Base-by-base conservation (phyloP, 371 early-diverging fungal genomes). In the Apophysomyces trapeziformis region DNA sequence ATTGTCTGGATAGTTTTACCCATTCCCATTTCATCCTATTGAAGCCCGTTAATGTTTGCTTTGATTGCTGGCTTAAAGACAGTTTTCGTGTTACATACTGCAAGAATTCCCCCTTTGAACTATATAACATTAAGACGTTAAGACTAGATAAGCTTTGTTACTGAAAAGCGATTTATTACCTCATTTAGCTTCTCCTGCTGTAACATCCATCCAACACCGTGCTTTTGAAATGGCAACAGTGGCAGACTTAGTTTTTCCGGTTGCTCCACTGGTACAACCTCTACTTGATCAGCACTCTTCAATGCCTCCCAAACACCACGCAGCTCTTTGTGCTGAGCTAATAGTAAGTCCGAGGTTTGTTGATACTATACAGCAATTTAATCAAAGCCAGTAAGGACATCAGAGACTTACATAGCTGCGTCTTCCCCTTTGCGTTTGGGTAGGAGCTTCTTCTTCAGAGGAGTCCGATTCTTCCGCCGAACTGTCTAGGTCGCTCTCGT, bases 1-100 rank as follows among this genome's bases (percentile, higher is more conserved):
- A 99, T 96, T 36, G 94, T 93, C 74, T 98, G 99, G 57, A 99
- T 92, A 0, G 99, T 99, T 77, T 99, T 99, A 58, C 99, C 99
- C 96, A 99, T 95, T 5, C 99, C 97, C 97, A 98, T 98, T 68
- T 96, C 96, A 82, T 96, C 96, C 73, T 69, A 62, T 9, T 11
- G 4, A 18, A 2, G 8, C 6, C 56, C 5, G 44, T 36, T 26
- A 26, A 26, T 26, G 32, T 26, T 26, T 1, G 32, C 32, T 26
- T 44, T 4, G 44, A 36, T 5, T 32, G 62, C 37, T 37, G 32
- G 45, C 5, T 21, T 7, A 36, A 18, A 43, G 35, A 14, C 38
- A 37, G 57, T 62, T 9, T 14, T 38, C 9, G 57, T 2, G 8
- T 14, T 61, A 71, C 77, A 70, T 78, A 84, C 88, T 46, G 92